These are phyloP conservation scores for Mycena epipterygia DNA, from an alignment of 768 basidiomycete genomes.

Conservation along the genomic window DNA sequence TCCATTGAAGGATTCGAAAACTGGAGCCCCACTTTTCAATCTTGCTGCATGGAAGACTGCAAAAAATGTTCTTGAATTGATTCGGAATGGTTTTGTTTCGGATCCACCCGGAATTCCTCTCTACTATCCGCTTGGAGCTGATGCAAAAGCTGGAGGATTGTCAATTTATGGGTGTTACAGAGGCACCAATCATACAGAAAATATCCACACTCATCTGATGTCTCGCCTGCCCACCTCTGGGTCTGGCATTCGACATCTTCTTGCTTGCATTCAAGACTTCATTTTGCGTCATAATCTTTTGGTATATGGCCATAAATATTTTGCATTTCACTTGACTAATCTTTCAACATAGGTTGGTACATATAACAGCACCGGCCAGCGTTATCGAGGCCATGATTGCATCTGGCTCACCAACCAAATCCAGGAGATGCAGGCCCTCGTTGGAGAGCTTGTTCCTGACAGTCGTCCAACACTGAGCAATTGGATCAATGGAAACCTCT, in stretches of 20 bases:
- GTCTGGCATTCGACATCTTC: constrained; percentile 38
- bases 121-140: constrained; percentile 35
- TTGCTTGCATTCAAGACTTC: constrained; percentile 40
- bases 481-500: constrained; percentile 36
- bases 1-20: constrained; percentile 36
- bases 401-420: constrained; percentile 1
- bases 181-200: constrained; percentile 52
- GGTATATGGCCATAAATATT: neutral
- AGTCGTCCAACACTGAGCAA: neutral
- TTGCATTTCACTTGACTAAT: neutral
- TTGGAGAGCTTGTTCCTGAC: neutral
- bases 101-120: constrained; percentile 49
- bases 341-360: constrained; percentile 39
- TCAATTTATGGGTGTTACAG: constrained; percentile 44
- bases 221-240: constrained; percentile 39
- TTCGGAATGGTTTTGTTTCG: constrained; percentile 42
- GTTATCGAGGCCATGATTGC: constrained; percentile 8
- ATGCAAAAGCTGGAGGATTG: constrained; percentile 38
- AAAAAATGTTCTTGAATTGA: constrained; percentile 39
- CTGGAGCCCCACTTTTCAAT: constrained; percentile 36
- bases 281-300: constrained; percentile 44
- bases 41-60: constrained; percentile 28
- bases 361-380: constrained; percentile 35
- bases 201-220: constrained; percentile 49
- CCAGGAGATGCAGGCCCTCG: neutral